Percentiles rank a stretch among this genome's conserved stretches.
Conservation (phyloP, 2,329 filamentous ascomycete species). For the Arthroderma sp. region DNA sequence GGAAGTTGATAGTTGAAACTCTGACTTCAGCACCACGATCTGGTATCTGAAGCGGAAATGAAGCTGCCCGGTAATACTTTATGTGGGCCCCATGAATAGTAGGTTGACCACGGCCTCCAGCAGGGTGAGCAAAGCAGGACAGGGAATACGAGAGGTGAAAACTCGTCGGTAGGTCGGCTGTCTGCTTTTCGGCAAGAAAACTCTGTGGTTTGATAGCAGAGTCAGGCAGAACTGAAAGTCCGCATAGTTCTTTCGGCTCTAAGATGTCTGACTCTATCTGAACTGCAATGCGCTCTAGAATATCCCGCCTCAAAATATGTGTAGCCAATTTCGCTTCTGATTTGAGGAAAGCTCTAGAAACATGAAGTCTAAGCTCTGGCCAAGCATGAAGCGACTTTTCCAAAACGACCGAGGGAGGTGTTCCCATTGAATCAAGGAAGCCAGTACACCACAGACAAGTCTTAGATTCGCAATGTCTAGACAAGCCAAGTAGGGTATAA, state of each 20-base stretch:
- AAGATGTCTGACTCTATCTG: neutral
- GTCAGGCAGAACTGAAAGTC: too few relatives aligned
- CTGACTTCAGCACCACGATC: too few relatives aligned
- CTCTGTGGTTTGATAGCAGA: too few relatives aligned
- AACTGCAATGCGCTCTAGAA: conserved; percentile 2
- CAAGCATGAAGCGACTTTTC: conserved; percentile 4
- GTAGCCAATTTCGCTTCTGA: conserved; percentile 3
- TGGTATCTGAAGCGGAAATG: too few relatives aligned
- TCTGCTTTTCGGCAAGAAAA: too few relatives aligned
- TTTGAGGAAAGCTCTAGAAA: neutral
- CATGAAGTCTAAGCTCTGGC: conserved; percentile 2
- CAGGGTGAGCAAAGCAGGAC: too few relatives aligned
- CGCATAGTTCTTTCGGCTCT: neutral
- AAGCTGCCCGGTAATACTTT: too few relatives aligned
- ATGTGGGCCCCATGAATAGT: too few relatives aligned
- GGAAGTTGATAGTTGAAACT: too few relatives aligned
- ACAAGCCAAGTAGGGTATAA: neutral
- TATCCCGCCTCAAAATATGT: neutral
- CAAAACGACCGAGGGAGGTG: conserved; percentile 5
- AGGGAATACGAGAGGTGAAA: too few relatives aligned
- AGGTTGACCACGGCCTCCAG: too few relatives aligned
- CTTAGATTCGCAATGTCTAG: neutral
- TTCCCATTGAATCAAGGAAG: neutral
- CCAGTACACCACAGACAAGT: neutral
- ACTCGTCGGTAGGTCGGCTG: too few relatives aligned